phyloP scores from a whole-genome alignment of 176 grass and related monocot genomes.

The Poa pratensis region DNA sequence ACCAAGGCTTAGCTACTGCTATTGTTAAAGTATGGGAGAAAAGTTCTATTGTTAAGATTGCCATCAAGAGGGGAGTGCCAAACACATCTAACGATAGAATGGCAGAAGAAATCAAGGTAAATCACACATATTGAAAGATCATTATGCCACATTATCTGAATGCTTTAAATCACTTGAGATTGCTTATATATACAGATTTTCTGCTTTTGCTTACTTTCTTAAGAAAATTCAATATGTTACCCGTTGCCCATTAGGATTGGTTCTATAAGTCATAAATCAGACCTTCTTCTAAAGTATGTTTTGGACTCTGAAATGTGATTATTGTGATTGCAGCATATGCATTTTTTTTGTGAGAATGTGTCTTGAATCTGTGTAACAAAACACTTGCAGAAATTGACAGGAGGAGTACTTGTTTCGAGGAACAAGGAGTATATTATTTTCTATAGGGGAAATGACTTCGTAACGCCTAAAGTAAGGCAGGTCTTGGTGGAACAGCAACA shows the following conservation, averaged over 20 bases:
- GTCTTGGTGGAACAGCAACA: constrained; percentile 75
- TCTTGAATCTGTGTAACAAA: constrained; percentile 45
- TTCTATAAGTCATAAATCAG: background rate
- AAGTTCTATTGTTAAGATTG: constrained; percentile 93
- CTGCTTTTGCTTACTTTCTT: constrained; percentile 6
- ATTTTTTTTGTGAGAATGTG: constrained; percentile 26
- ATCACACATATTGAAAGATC: background rate
- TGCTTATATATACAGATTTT: constrained; percentile 23
- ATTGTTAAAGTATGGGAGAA: constrained; percentile 98
- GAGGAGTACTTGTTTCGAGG: constrained; percentile 88
- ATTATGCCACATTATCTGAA: background rate
- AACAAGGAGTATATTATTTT: constrained; percentile 94
- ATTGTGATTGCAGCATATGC: too few relatives aligned
- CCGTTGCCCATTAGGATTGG: background rate
- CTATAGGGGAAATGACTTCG: constrained; percentile 96
- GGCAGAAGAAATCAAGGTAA: constrained; percentile 95
- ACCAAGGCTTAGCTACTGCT: constrained; percentile 89
- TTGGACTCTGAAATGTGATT: constrained; percentile 28
- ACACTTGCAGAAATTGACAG: constrained; percentile 90
- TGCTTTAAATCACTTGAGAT: constrained; percentile 14
- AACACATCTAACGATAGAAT: constrained; percentile 87
- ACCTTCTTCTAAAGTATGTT: constrained; percentile 27
- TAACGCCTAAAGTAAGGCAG: constrained; percentile 69
- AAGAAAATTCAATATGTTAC: background rate
- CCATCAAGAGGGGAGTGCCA: constrained; percentile 85